These are phyloP conservation scores for Chlamydomonas reinhardtii DNA, from an alignment of 163 green algal genomes.

Conservation along the genomic window DNA sequence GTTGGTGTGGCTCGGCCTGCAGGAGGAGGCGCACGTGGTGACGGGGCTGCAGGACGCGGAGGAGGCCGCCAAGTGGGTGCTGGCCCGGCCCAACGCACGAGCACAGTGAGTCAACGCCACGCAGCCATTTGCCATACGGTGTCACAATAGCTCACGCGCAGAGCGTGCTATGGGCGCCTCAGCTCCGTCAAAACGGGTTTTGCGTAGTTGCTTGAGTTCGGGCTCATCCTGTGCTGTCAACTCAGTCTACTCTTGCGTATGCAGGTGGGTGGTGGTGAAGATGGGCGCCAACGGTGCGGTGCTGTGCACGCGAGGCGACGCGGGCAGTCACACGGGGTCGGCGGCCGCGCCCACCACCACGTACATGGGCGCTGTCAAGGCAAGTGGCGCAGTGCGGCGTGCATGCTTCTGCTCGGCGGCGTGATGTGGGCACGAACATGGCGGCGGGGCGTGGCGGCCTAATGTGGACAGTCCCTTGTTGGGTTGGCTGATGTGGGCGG, in stretches of 20 bases:
- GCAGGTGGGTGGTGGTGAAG: conserved; percentile 90
- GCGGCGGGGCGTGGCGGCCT: background rate
- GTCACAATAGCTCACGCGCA: too few species aligned
- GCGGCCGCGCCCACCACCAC: background rate
- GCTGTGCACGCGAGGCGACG: conserved; percentile 59
- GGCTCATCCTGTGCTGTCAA: too few species aligned
- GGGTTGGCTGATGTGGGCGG: too few species aligned
- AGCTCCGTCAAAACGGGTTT: too few species aligned
- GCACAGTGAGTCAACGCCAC: conserved; percentile 81
- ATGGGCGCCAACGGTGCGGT: conserved; percentile 85
- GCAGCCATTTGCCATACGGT: too few species aligned
- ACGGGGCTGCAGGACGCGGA: conserved; percentile 76
- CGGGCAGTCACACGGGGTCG: background rate
- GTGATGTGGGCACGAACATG: too few species aligned
- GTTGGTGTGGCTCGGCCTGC: too few species aligned
- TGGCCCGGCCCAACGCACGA: conserved; percentile 59
- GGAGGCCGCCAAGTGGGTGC: conserved; percentile 66
- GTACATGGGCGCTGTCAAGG: conserved; percentile 23
- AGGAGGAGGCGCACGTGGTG: conserved; percentile 86
- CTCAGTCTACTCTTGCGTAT: too few species aligned
- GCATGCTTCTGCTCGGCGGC: too few species aligned
- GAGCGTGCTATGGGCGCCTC: too few species aligned
- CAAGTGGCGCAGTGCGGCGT: background rate
- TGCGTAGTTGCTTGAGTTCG: too few species aligned
- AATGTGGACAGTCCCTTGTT: too few species aligned